Evolutionary conservation across 176 grass and related monocot genomes (phyloP).

Genomic region (Saccharum officinarum): DNA sequence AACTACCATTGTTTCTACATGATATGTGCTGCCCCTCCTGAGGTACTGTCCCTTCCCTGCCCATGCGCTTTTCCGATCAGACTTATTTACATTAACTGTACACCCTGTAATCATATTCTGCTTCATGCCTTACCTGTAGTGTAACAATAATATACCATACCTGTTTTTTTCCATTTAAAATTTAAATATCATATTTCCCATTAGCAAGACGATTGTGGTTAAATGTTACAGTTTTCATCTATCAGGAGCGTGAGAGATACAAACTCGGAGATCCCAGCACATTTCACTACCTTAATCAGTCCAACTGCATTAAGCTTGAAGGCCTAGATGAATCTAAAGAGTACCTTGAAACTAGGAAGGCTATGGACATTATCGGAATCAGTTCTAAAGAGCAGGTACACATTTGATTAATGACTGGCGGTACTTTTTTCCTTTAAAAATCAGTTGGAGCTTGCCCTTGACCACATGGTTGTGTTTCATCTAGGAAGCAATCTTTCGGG

Average conservation of each 20-base stretch:
- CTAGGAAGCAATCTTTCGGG: slow-evolving; percentile 92
- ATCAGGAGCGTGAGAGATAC: slow-evolving; percentile 82
- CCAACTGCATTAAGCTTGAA: slow-evolving; percentile 83
- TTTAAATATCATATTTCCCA: not conserved
- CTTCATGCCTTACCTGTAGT: not conserved
- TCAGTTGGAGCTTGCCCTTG: slow-evolving; percentile 32
- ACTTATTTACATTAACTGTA: not conserved
- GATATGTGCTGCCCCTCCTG: slow-evolving; percentile 84
- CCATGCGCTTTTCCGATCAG: not conserved
- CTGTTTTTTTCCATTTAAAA: not conserved
- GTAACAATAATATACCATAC: not conserved
- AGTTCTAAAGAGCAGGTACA: slow-evolving; percentile 79
- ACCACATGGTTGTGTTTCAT: slow-evolving; percentile 36
- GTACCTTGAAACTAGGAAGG: slow-evolving; percentile 93
- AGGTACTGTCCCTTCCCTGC: slow-evolving; percentile 55
- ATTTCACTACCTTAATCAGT: slow-evolving; percentile 98
- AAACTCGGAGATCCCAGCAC: slow-evolving; percentile 76
- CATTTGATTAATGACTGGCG: slow-evolving; percentile 22
- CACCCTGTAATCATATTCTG: not conserved
- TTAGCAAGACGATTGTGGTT: slow-evolving; percentile 1
- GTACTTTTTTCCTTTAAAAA: slow-evolving; percentile 8
- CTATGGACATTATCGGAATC: slow-evolving; percentile 95
- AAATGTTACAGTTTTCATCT: slow-evolving; percentile 25
- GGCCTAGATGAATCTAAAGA: slow-evolving; percentile 92
- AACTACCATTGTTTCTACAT: slow-evolving; percentile 99